A percentile compares a stretch with the other conserved stretches of the same genome.
Evolutionary conservation across 2,329 filamentous ascomycete genomes (phyloP).

Genomic region (Ophiostoma ulmi): DNA sequence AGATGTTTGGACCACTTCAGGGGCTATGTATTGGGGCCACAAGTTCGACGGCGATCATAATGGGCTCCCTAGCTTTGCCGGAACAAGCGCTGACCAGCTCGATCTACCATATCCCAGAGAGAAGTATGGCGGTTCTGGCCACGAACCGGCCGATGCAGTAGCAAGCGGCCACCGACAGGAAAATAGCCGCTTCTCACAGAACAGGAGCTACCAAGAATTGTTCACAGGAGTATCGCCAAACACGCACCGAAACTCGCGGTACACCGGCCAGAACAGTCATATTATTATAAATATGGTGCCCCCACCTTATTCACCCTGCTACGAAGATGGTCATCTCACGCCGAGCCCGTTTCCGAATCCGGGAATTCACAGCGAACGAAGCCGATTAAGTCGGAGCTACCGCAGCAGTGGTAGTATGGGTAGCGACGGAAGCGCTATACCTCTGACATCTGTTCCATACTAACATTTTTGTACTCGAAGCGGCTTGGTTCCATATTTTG

Average conservation of each 20-base stretch:
- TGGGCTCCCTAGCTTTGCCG: neutral
- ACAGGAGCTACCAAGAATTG: neutral
- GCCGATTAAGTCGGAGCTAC: neutral
- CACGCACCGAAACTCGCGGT: neutral
- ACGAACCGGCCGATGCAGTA: neutral
- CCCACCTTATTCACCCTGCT: neutral
- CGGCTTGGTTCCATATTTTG: neutral
- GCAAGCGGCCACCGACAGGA: neutral
- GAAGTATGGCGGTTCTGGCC: neutral
- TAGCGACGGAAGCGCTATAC: neutral
- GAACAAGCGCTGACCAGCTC: neutral
- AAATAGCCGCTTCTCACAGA: no score
- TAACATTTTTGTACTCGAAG: neutral
- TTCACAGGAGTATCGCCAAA: neutral
- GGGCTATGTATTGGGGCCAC: neutral
- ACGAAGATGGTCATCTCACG: neutral
- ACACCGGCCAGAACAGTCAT: neutral
- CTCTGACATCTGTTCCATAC: neutral
- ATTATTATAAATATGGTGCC: neutral
- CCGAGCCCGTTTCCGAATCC: neutral
- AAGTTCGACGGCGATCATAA: neutral
- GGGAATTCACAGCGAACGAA: neutral
- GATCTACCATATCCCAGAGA: neutral
- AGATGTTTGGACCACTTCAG: slow-evolving; percentile 31
- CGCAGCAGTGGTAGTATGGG: neutral